Conservation (phyloP, 371 early-diverging fungal species). For the Aphelidium insulamus region DNA sequence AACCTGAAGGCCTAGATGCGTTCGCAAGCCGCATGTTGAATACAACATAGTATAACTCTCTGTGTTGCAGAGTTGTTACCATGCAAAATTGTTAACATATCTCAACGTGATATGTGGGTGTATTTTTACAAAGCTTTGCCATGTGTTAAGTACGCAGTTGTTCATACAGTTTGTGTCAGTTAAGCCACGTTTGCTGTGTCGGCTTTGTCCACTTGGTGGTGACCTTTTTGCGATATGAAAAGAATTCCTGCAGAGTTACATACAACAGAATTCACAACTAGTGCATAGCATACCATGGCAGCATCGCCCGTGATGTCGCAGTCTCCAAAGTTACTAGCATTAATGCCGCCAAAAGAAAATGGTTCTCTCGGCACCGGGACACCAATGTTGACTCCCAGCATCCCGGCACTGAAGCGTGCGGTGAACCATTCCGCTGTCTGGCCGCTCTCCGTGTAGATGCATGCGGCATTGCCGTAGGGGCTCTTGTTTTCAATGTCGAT, state of each 20-base stretch:
- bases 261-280: neutral
- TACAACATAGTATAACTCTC: too few relatives aligned
- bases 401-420: constrained; percentile 35
- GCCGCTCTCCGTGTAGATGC: constrained; percentile 34
- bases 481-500: constrained; percentile 41
- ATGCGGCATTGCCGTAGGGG: constrained; percentile 47
- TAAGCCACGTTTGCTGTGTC: constrained; percentile 25
- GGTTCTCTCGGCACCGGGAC: constrained; percentile 48
- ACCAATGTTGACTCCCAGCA: constrained; percentile 53
- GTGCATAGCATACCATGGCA: constrained; percentile 15
- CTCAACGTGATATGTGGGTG: too few relatives aligned
- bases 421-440: constrained; percentile 33
- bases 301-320: constrained; percentile 47
- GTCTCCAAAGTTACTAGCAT: constrained; percentile 32
- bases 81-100: too few relatives aligned
- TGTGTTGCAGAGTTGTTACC: too few relatives aligned
- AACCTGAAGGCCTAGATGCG: too few relatives aligned
- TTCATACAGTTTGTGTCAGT: constrained; percentile 9
- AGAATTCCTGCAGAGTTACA: constrained; percentile 29
- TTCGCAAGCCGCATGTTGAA: too few relatives aligned
- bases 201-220: constrained; percentile 37
- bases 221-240: constrained; percentile 33
- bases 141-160: too few relatives aligned
- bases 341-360: constrained; percentile 51
- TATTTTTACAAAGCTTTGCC: too few relatives aligned